A percentile compares a stretch with the other conserved stretches of the same genome.
These are phyloP conservation scores for Aspergillus sp. DNA, from an alignment of 2,329 filamentous ascomycete genomes.

Conservation along the genomic window DNA sequence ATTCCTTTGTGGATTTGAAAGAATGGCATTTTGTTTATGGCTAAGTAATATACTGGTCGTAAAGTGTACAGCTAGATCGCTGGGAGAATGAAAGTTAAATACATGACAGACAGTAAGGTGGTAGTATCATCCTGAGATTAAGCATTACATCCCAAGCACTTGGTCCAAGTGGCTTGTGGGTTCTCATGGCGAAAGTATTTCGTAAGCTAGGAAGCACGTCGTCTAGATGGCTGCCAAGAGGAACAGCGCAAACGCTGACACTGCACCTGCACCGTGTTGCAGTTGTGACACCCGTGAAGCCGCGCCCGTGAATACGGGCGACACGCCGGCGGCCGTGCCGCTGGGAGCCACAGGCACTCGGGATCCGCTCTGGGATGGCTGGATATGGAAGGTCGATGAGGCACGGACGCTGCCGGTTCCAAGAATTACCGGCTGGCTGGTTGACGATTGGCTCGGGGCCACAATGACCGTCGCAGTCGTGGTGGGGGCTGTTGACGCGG, in stretches of 20 bases:
- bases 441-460: background rate
- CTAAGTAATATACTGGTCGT: background rate
- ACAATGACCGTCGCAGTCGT: slow-evolving; percentile 10
- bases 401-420: slow-evolving; percentile 11
- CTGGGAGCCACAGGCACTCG: slow-evolving; percentile 17
- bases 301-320: slow-evolving; percentile 25
- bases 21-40: background rate
- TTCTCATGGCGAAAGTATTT: background rate
- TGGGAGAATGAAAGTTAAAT: background rate
- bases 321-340: slow-evolving; percentile 16
- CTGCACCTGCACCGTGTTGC: slow-evolving; percentile 11
- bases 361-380: slow-evolving; percentile 14
- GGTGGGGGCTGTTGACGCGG: background rate
- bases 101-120: background rate
- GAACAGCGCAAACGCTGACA: slow-evolving; percentile 15
- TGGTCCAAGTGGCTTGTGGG: background rate
- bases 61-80: background rate
- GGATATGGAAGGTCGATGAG: slow-evolving; percentile 20
- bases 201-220: background rate
- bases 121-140: background rate
- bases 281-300: slow-evolving; percentile 16
- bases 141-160: background rate
- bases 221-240: slow-evolving; percentile 18
- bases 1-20: no score
- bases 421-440: slow-evolving; percentile 11